Percentiles rank a stretch among this genome's conserved stretches.
Evolutionary conservation across 2,329 filamentous ascomycete genomes (phyloP).

Genomic region (Mycocentrospora acerina): DNA sequence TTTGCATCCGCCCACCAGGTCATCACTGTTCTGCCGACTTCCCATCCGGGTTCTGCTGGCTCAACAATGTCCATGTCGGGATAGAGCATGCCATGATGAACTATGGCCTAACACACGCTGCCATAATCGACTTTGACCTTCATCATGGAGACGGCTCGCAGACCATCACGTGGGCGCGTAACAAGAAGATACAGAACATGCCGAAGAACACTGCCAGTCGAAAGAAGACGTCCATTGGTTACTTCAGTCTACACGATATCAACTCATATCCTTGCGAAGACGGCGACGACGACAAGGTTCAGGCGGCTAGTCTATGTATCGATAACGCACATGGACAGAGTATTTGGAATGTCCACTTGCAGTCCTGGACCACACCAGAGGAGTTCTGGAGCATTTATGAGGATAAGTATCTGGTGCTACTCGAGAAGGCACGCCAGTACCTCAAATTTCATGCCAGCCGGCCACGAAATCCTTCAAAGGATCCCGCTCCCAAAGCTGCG

Average conservation of each 20-base stretch:
- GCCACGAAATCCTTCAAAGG: conserved; percentile 57
- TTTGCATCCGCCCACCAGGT: conserved; percentile 87
- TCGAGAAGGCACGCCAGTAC: conserved; percentile 80
- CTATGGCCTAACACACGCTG: conserved; percentile 88
- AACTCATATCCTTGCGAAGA: conserved; percentile 96
- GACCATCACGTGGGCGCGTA: conserved; percentile 88
- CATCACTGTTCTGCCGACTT: conserved; percentile 90
- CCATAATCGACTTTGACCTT: conserved; percentile 56
- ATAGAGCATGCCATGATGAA: conserved; percentile 85
- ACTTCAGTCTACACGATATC: conserved; percentile 97
- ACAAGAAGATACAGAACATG: conserved; percentile 64
- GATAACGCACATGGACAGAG: conserved; percentile 92
- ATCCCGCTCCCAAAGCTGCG: conserved; percentile 72
- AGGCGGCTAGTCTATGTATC: conserved; percentile 90
- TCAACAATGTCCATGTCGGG: conserved; percentile 97
- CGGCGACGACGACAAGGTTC: conserved; percentile 91
- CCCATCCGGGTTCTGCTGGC: conserved; percentile 96
- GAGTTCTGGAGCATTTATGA: conserved; percentile 93
- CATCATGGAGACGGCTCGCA: conserved; percentile 71
- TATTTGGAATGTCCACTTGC: conserved; percentile 93
- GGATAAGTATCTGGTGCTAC: conserved; percentile 70
- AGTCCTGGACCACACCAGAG: conserved; percentile 76
- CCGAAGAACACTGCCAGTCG: conserved; percentile 71
- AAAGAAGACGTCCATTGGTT: conserved; percentile 87
- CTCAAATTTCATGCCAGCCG: conserved; percentile 71